Base-by-base conservation (phyloP, 169 alveolate species). In the Hepatocystis sp. region DNA sequence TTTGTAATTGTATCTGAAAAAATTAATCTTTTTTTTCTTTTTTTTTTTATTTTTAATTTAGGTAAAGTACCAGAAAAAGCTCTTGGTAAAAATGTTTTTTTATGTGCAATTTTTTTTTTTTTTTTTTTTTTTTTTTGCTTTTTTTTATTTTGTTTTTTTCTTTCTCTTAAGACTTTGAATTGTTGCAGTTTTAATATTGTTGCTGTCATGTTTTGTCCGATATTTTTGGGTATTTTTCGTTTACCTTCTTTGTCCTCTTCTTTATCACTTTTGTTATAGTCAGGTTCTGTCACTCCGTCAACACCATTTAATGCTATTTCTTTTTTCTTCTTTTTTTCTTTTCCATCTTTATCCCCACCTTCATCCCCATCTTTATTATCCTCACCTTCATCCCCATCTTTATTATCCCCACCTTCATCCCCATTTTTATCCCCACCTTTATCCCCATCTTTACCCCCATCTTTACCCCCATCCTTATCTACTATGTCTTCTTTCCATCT, bases 1-100 rank as follows among this genome's bases (percentile, higher is more conserved):
- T 84, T 46, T 17, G 90, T 85, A 42, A 91, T 84, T 15, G 65
- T 68, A 42, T 56, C 84, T 30, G 88, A 76, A 30, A 76, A 63
- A 21, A 84, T 19, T 7, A 84, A 61, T 27, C 44, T 30, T n/a
- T n/a, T n/a, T 61, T 39, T 61, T 13, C 55, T 30, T 27, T 53
- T 63, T 32, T 84, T 84, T 84, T 76, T 49, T 8, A 58, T 58
- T 58, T 60, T 58, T 44, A 76, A 76, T 58, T 76, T 76, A 10
- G 88, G 90, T 25, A 67, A 47, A 28, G 78, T 67, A 1, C 90
- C 84, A 5, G 85, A 84, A 0, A 66, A 40, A 10, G 76, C 65
- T 23, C 53, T 66, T 0, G 90, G 84, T 1, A 66, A 36, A 52
- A 84, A 84, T 13, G 61, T n/a, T 17, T 44, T 67, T 21, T 64